Evolutionary conservation across 148 eudicot genomes (phyloP), one percentile per base, ranked within the genome.

Genomic region (Cornus florida): DNA sequence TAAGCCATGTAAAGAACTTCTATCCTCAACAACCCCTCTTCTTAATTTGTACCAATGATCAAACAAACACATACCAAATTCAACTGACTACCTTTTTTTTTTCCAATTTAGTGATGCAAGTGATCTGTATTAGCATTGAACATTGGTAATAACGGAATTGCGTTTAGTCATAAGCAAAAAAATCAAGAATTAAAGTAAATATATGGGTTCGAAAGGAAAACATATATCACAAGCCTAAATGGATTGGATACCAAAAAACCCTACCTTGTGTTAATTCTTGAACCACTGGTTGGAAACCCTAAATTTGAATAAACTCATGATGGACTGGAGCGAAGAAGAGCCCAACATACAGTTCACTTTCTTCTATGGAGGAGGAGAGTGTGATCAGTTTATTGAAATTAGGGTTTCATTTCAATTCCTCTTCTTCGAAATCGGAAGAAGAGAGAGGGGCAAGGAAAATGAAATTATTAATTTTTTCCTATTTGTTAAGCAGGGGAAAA

Each of bases 351-450:
- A 39, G 70, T 43, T 62, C 66, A 13, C 24, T 62, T 6, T 20
- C 66, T 2, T 62, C 23, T 22, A 64, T 3, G 56, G 22, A 75
- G 68, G 57, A 28, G 28, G 28, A 28, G 28, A 14, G 12, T 20
- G 1, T 17, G 19, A 53, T 53, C 19, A 53, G 59, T 14, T 62
- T 64, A 56, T 23, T 11, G 60, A 43, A 75, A 65, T 75, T 75
- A 75, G 78, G 78, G 78, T 75, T 75, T 66, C 24, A 9, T 22
- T 39, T 39, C 12, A 10, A 43, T 60, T 13, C 64, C 28, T 16
- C 60, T 57, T 14, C 20, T 41, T 66, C 16, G 39, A 43, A 75
- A 23, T 65, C 39, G 39, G 78, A 31, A 35, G 77, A 6, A 6
- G 20, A 35, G 43, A 41, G 3, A 8, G 56, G 5, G 22, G 11